Conservation (phyloP, 495 filamentous ascomycete species). For the Entonaema liquescens region DNA sequence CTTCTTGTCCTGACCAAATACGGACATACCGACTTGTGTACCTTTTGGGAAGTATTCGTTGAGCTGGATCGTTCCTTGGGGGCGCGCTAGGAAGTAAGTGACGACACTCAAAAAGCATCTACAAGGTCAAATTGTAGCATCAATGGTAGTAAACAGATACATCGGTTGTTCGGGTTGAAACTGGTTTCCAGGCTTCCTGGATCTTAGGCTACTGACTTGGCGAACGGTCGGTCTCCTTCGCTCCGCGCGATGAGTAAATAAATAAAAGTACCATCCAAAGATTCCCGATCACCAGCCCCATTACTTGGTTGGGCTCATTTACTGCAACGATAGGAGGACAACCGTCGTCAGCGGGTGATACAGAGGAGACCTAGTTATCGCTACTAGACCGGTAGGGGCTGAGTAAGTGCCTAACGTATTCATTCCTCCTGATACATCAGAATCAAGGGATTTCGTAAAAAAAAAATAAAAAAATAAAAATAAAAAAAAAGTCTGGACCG, state of each 20-base stretch:
- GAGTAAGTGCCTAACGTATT: slow-evolving; percentile 1
- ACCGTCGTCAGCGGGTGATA: slow-evolving; percentile 30
- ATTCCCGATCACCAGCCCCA: slow-evolving; percentile 30
- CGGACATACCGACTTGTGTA: background rate
- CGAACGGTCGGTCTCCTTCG: slow-evolving; percentile 16
- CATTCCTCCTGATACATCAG: slow-evolving; percentile 14
- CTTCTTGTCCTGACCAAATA: background rate
- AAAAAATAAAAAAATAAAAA: no score
- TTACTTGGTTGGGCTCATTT: slow-evolving; percentile 37
- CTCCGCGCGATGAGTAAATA: slow-evolving; percentile 30
- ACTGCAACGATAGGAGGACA: slow-evolving; percentile 23
- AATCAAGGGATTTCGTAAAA: background rate
- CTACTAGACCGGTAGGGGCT: slow-evolving; percentile 9
- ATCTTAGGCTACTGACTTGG: slow-evolving; percentile 16
- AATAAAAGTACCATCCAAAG: slow-evolving; percentile 4
- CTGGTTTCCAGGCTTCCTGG: slow-evolving; percentile 16
- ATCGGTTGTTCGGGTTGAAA: slow-evolving; percentile 1
- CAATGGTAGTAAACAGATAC: slow-evolving; percentile 1
- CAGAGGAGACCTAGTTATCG: slow-evolving; percentile 12
- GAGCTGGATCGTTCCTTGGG: background rate
- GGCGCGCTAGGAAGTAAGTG: slow-evolving; percentile 10
- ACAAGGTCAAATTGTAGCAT: background rate
- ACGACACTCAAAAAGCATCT: slow-evolving; percentile 19
- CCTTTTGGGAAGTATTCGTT: background rate
- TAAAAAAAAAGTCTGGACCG: no score